Evolutionary conservation across 2,329 filamentous ascomycete genomes (phyloP), one percentile per base, ranked within the genome.

Genomic region (Aspergillus uvarum): DNA sequence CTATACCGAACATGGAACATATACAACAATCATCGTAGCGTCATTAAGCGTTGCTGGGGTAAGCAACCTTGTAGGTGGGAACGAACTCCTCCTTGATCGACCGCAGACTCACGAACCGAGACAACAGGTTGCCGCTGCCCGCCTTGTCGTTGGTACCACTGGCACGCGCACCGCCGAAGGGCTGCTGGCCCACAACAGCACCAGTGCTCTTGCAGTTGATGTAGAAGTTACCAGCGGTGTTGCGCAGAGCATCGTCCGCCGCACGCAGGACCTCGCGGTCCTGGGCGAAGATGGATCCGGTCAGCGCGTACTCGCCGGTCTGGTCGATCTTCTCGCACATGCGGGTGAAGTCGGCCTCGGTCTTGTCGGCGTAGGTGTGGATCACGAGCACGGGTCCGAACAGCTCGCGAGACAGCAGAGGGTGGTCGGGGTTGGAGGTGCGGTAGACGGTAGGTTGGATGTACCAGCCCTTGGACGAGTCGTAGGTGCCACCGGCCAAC

Each of bases 391-490:
- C 78, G 32, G 91, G 91, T 2, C 91, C 91, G 75, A 96, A 96
- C 63, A 96, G 86, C 77, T 96, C 92, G 42, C 86, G 89, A 54
- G 82, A 86, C 52, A 96, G 81, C 66, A 94, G 87, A 63, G 85
- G 84, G 80, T 96, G 91, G 62, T 84, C 78, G 0, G 91, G 87
- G 79, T 91, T 89, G 54, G 82, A 86, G 54, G 91, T 90, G 63
- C 82, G 78, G 81, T 94, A 96, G 71, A 96, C 84, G 63, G 92
- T 96, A 6, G 92, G 92, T 75, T 91, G 84, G 72, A 96, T 86
- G 79, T 86, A 96, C 82, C 89, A 96, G 63, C 92, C 92, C 77
- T 88, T 88, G 67, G 84, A 88, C 57, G 85, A 85, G 75, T 95
- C 90, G 74, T 94, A 89, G 67, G 83, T 88, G 64, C 92, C 92